phyloP scores from a whole-genome alignment of 768 basidiomycete species.

The Boletus vermiculosoides region DNA sequence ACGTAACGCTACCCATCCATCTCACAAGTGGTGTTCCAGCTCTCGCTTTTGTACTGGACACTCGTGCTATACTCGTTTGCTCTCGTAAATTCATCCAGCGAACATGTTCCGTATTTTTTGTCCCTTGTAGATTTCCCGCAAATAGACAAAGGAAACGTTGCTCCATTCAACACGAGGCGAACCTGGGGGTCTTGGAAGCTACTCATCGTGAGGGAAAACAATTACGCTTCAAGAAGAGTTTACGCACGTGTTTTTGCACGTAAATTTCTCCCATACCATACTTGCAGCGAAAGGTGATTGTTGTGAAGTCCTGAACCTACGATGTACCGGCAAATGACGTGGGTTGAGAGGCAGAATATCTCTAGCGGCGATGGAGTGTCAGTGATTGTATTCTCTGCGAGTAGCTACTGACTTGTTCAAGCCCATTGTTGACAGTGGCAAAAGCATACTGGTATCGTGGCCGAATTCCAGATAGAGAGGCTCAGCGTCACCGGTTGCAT shows the following conservation, averaged over 20 bases:
- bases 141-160: slow-evolving; percentile 38
- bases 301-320: slow-evolving; percentile 38
- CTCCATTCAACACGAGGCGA: slow-evolving; percentile 42
- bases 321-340: slow-evolving; percentile 24
- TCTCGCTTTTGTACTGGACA: slow-evolving; percentile 31
- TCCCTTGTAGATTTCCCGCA: slow-evolving; percentile 34
- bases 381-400: not conserved
- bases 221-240: not conserved
- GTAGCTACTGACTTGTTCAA: slow-evolving; percentile 34
- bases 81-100: slow-evolving; percentile 35
- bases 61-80: slow-evolving; percentile 28
- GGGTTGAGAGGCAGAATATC: slow-evolving; percentile 33
- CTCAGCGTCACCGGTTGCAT: slow-evolving; percentile 33
- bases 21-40: slow-evolving; percentile 40
- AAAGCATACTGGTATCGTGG: slow-evolving; percentile 41
- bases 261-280: slow-evolving; percentile 45
- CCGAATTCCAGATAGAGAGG: slow-evolving; percentile 43
- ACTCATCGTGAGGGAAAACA: slow-evolving; percentile 1
- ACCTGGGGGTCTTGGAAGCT: slow-evolving; percentile 38
- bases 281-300: slow-evolving; percentile 45
- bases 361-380: slow-evolving; percentile 17
- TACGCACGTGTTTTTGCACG: slow-evolving; percentile 35
- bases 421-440: slow-evolving; percentile 38
- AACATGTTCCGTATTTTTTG: slow-evolving; percentile 37
- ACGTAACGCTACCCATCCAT: not conserved